These are phyloP conservation scores for Curvularia sp. DNA, from an alignment of 2,329 filamentous ascomycete species.

Conservation along the genomic window DNA sequence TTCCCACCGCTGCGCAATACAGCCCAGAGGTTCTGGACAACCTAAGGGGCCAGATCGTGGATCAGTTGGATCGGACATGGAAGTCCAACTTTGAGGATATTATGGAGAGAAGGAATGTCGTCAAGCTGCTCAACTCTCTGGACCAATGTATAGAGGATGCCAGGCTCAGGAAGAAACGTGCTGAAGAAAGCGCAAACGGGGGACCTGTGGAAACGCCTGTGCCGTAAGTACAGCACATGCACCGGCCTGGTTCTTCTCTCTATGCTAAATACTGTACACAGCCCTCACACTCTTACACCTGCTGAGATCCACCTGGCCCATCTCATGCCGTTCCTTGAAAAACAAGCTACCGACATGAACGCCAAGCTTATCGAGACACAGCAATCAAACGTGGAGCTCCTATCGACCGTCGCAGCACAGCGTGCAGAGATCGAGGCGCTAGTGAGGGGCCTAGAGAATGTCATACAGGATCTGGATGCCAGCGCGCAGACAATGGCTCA, in stretches of 20 bases:
- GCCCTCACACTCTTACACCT: constrained; percentile 66
- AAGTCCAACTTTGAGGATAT: constrained; percentile 68
- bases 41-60: constrained; percentile 65
- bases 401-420: constrained; percentile 61
- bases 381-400: constrained; percentile 61
- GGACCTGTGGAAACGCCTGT: constrained; percentile 47
- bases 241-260: neutral
- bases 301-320: constrained; percentile 66
- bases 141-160: constrained; percentile 68
- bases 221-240: constrained; percentile 53
- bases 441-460: constrained; percentile 62
- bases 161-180: constrained; percentile 58
- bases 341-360: constrained; percentile 59
- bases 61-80: constrained; percentile 64
- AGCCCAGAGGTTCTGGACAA: constrained; percentile 64
- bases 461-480: constrained; percentile 65
- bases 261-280: constrained; percentile 32
- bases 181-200: constrained; percentile 49
- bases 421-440: constrained; percentile 64
- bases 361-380: constrained; percentile 60
- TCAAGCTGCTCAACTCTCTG: constrained; percentile 66
- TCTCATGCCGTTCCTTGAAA: constrained; percentile 62
- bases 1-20: constrained; percentile 67
- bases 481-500: constrained; percentile 53
- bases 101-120: constrained; percentile 62